Base-by-base conservation (phyloP, 108 stramenopile species). In the Cyclotella distinguenda region DNA sequence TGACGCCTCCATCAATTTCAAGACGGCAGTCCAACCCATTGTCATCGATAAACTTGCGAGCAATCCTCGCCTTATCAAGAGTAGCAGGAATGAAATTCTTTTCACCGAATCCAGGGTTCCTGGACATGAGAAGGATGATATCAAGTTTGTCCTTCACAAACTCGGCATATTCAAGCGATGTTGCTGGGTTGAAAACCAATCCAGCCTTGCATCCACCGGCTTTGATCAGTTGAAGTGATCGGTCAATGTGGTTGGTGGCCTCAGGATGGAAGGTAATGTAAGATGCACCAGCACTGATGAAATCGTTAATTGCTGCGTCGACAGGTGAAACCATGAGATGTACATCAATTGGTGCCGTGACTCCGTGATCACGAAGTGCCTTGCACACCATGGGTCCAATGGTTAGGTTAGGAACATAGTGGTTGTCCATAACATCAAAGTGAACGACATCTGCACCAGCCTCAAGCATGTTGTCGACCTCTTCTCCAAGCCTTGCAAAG, bases 361-460 rank as follows among this genome's bases (percentile, higher is more conserved):
- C 95, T 38, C 98, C 98, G 84, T 97, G 97, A 56, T 95, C 93
- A 22, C 98, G 90, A 22, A 99, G 85, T 7, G 97, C 98, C 82
- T 95, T 95, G 93, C 98, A 99, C 10, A 99, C 98, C 89, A 99
- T 95, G 57, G 98, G 98, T 48, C 98, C 98, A 48, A 99, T 97
- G 45, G 98, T 97, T 23, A 99, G 84, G 85, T 97, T 99, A 32
- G 98, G 98, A 8, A 97, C 96, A 79, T 96, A 99, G 86, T 99
- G 98, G 79, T 97, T 97, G 86, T 99, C 98, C 98, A 99, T 99
- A 22, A 99, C 97, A 64, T 99, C 98, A 64, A 99, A 99, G 84
- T 99, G 98, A 40, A 99, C 91, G 57, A 99, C 94, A 68, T 98
- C 98, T 53, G 98, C 98, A 21, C 98, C 98, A 26, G 98, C 98